phyloP scores from a whole-genome alignment of 2,329 filamentous ascomycete species.

The Phialophora expanda region DNA sequence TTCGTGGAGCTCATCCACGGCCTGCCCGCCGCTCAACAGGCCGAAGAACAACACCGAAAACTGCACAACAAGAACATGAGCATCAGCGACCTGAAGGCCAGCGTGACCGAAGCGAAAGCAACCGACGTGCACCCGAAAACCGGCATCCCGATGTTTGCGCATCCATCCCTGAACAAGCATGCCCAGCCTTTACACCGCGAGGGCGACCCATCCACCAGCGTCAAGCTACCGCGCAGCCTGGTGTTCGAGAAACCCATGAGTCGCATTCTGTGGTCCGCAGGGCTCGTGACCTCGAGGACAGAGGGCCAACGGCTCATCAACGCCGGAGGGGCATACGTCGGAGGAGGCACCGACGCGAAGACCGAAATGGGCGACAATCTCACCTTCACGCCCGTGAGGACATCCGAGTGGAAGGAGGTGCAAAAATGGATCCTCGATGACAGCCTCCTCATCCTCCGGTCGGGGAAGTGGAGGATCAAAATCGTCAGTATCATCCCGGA shows the following conservation, averaged over 20 bases:
- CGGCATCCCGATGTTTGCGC: slow-evolving; percentile 21
- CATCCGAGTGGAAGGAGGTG: slow-evolving; percentile 50
- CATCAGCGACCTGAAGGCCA: slow-evolving; percentile 34
- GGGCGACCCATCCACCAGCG: slow-evolving; percentile 46
- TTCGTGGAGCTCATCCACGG: slow-evolving; percentile 83
- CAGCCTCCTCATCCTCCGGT: slow-evolving; percentile 59
- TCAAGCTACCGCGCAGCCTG: slow-evolving; percentile 57
- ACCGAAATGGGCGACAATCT: slow-evolving; percentile 52
- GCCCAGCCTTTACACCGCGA: slow-evolving; percentile 49
- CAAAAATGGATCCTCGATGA: slow-evolving; percentile 58
- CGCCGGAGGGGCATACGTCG: slow-evolving; percentile 59
- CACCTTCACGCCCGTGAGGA: slow-evolving; percentile 53
- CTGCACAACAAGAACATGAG: slow-evolving; percentile 48
- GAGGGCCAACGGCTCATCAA: slow-evolving; percentile 59
- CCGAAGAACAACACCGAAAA: slow-evolving; percentile 62
- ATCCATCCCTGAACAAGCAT: slow-evolving; percentile 44
- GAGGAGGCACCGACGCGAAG: slow-evolving; percentile 48
- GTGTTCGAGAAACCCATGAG: slow-evolving; percentile 56
- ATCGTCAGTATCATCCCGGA: slow-evolving; percentile 62
- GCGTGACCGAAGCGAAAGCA: slow-evolving; percentile 18
- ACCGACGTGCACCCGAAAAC: slow-evolving; percentile 12
- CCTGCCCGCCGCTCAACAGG: slow-evolving; percentile 63
- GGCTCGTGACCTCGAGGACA: slow-evolving; percentile 57
- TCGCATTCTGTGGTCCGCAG: slow-evolving; percentile 58
- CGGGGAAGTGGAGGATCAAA: slow-evolving; percentile 66